Evolutionary conservation across 2,329 filamentous ascomycete genomes (phyloP).

Genomic region (Pyrenochaeta sp.): DNA sequence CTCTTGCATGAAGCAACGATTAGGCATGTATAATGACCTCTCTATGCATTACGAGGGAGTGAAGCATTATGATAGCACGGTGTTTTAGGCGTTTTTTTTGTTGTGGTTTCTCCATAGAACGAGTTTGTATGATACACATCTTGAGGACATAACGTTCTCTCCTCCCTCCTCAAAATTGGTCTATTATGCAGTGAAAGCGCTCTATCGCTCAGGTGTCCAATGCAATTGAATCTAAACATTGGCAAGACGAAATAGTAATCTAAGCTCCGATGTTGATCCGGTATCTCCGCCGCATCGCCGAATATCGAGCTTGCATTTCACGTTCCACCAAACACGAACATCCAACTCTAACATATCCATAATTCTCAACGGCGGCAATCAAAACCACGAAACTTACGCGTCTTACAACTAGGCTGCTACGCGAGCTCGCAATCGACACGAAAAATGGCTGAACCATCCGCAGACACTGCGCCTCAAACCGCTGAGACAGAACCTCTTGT

Average conservation of each 20-base stretch:
- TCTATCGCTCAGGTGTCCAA: background rate
- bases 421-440: background rate
- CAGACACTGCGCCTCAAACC: slow-evolving; percentile 22
- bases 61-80: background rate
- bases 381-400: background rate
- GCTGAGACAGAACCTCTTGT: slow-evolving; percentile 23
- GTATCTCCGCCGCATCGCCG: slow-evolving; percentile 21
- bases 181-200: background rate
- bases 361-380: background rate
- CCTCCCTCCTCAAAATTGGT: too few relatives aligned
- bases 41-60: background rate
- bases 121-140: background rate
- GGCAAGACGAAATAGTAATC: too few relatives aligned
- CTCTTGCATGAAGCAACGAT: background rate
- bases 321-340: slow-evolving; percentile 8
- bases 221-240: too few relatives aligned
- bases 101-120: background rate
- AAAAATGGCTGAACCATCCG: slow-evolving; percentile 29
- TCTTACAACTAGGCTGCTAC: background rate
- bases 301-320: slow-evolving; percentile 25
- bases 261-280: slow-evolving; percentile 16
- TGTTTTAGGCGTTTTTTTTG: background rate
- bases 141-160: too few relatives aligned
- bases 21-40: background rate
- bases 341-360: slow-evolving; percentile 3